Conservation (phyloP, 805 yeast species). For the Blastobotrys muscicola region DNA sequence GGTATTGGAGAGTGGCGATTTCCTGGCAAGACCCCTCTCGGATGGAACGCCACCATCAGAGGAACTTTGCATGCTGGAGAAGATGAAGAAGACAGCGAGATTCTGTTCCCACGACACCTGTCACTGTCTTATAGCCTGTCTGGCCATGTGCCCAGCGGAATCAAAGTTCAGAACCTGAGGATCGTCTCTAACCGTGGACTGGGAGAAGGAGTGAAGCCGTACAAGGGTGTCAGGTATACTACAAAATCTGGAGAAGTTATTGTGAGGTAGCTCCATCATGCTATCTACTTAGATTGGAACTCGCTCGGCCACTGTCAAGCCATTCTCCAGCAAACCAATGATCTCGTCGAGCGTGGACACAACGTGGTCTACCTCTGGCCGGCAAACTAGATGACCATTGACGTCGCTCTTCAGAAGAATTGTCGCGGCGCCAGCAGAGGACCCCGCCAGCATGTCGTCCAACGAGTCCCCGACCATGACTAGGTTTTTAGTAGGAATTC, state of each 20-base stretch:
- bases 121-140: conserved; percentile 46
- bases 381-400: conserved; percentile 36
- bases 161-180: conserved; percentile 56
- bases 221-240: conserved; percentile 81
- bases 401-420: conserved; percentile 44
- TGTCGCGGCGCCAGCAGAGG: conserved; percentile 52
- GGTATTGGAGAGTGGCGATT: conserved; percentile 63
- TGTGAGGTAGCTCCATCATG: conserved; percentile 27
- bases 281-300: neutral
- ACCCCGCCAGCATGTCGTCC: conserved; percentile 61
- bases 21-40: conserved; percentile 47
- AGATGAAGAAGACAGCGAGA: conserved; percentile 18
- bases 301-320: conserved; percentile 18
- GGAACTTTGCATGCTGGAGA: conserved; percentile 39
- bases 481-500: conserved; percentile 35
- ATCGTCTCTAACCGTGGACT: conserved; percentile 49
- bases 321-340: conserved; percentile 28
- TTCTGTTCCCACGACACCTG: conserved; percentile 36
- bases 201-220: conserved; percentile 59
- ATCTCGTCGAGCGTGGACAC: conserved; percentile 32
- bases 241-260: conserved; percentile 55
- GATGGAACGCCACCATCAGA: conserved; percentile 57
- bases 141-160: conserved; percentile 69
- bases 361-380: conserved; percentile 29
- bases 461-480: conserved; percentile 68